Percentiles rank a stretch among this genome's conserved stretches.
Conservation (phyloP, 2,329 filamentous ascomycete genomes). For the Raffaelea albimanens region DNA sequence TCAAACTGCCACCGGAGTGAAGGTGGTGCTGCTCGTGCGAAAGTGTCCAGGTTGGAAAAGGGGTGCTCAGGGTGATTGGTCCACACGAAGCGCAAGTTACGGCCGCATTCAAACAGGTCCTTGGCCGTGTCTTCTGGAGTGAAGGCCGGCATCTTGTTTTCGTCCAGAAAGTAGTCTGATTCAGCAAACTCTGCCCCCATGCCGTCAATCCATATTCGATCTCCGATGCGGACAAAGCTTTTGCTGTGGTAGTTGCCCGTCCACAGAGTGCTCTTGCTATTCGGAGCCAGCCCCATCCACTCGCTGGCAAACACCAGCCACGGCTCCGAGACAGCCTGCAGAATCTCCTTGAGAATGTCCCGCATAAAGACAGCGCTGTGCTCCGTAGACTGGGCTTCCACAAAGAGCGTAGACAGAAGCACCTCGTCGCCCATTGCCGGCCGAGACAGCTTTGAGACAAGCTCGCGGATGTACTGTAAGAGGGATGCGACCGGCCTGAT, state of each 20-base stretch:
- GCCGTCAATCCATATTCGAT: conserved; percentile 46
- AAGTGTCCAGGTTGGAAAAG: conserved; percentile 43
- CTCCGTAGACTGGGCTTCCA: conserved; percentile 53
- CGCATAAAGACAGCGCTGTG: conserved; percentile 53
- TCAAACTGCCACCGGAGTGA: conserved; percentile 58
- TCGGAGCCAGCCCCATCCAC: conserved; percentile 63
- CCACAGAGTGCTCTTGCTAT: conserved; percentile 28
- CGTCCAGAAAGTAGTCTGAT: conserved; percentile 53
- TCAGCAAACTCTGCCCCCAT: conserved; percentile 47
- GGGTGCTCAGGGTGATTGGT: conserved; percentile 63
- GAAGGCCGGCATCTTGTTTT: conserved; percentile 60
- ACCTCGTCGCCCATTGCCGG: conserved; percentile 43
- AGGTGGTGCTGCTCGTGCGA: conserved; percentile 41
- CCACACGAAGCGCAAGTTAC: conserved; percentile 64
- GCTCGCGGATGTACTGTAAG: conserved; percentile 38
- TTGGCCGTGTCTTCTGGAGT: conserved; percentile 60
- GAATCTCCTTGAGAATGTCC: conserved; percentile 56
- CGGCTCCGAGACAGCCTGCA: conserved; percentile 29
- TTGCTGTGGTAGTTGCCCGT: conserved; percentile 26
- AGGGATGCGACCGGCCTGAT: conserved; percentile 38
- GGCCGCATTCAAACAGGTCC: conserved; percentile 70
- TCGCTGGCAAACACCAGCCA: conserved; percentile 42
- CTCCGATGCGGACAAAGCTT: conserved; percentile 52
- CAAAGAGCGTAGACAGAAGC: conserved; percentile 51
- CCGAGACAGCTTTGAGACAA: conserved; percentile 37